These are phyloP conservation scores for Avena eriantha DNA, from an alignment of 176 grass and related monocot species.

Conservation along the genomic window DNA sequence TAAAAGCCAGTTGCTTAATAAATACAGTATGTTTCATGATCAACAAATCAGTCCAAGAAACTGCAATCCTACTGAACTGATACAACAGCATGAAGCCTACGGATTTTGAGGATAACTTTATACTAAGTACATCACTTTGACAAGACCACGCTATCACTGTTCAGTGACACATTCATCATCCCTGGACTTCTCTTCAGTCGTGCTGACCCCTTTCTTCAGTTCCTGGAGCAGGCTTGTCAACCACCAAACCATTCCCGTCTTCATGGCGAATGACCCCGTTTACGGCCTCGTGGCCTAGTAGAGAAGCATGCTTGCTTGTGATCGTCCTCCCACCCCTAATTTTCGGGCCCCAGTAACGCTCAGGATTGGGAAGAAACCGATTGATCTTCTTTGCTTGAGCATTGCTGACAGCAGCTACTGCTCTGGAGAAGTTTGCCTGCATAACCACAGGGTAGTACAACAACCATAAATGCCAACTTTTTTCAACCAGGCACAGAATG, in stretches of 20 bases:
- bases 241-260: neutral
- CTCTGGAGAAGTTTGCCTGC: slow-evolving; percentile 85
- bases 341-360: slow-evolving; percentile 90
- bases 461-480: neutral
- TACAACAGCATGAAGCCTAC: neutral
- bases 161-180: neutral
- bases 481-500: neutral
- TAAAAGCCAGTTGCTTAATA: no score
- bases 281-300: slow-evolving; percentile 49
- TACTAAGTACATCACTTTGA: neutral
- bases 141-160: neutral
- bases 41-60: neutral
- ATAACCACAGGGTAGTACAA: slow-evolving; percentile 23
- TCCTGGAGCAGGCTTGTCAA: neutral
- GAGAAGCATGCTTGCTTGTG: slow-evolving; percentile 81
- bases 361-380: slow-evolving; percentile 88
- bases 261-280: neutral
- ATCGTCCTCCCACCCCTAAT: slow-evolving; percentile 86
- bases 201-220: neutral
- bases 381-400: slow-evolving; percentile 77
- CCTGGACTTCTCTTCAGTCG: neutral
- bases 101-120: neutral
- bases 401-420: slow-evolving; percentile 77
- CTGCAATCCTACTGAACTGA: neutral
- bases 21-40: neutral